Evolutionary conservation across 192 early-diverging fungal species (phyloP), one percentile per base, ranked within the genome.

Genomic region (Fimicolochytrium jonesii): DNA sequence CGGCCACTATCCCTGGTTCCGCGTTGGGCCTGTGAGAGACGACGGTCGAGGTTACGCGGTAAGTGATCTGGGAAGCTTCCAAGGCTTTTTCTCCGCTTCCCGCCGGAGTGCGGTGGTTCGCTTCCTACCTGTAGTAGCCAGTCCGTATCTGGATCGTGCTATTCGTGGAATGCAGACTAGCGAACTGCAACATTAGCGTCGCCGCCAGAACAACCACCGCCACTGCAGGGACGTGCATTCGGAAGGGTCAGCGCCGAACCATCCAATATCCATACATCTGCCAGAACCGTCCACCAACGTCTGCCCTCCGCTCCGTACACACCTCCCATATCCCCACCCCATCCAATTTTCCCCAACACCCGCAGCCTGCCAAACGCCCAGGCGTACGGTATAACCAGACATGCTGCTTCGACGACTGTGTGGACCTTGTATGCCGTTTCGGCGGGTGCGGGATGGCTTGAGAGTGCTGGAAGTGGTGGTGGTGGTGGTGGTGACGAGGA

Each of bases 1-100:
- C 62, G 3, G 47, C 44, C 2, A 31, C 37, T 25, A 59, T 59
- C 13, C 56, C 56, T n/a, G 56, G 15, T 25, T 59, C 56, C 22
- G 56, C 56, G 39, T 45, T 28, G 4, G 37, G 56, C 2, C 56
- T 59, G 39, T n/a, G n/a, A 41, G n/a, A n/a, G 46, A 39, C 37
- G 37, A 17, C 17, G 10, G 37, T 11, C 9, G 37, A 39, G 37
- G 37, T 39, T 39, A 9, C 17, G 9, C 37, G 37, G 9, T 17
- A 39, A 39, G 37, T 17, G 37, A 39, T 39, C 37, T 11, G 37
- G 17, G 37, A 39, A 11, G 37, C 37, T 11, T 39, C 37, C 17
- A 39, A 39, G 37, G 37, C 37, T 11, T 39, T 17, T 11, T 39
- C n/a, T n/a, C n/a, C n/a, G n/a, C n/a, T n/a, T n/a, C n/a, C n/a